Conservation (phyloP, 2,329 filamentous ascomycete genomes). For the Penicillium janthinellum region DNA sequence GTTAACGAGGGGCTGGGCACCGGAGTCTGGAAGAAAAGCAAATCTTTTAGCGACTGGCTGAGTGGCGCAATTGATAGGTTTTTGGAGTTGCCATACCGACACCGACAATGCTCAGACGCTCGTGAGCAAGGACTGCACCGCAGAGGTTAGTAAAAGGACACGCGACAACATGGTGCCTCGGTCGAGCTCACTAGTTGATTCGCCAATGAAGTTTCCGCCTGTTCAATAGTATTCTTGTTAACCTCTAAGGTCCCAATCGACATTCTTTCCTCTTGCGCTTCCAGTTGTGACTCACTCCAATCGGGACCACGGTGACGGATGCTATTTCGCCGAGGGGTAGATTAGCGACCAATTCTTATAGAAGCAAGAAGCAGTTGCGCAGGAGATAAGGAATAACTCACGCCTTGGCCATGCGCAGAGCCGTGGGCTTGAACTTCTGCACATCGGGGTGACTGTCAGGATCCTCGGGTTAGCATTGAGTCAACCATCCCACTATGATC, state of each 20-base stretch:
- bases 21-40: conserved; percentile 66
- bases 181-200: conserved; percentile 77
- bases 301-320: conserved; percentile 96
- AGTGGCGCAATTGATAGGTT: conserved; percentile 8
- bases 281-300: conserved; percentile 75
- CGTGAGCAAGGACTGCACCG: conserved; percentile 82
- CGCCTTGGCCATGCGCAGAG: conserved; percentile 91
- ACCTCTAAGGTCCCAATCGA: conserved; percentile 10
- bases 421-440: conserved; percentile 92
- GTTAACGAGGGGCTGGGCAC: conserved; percentile 93
- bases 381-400: conserved; percentile 53
- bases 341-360: conserved; percentile 34
- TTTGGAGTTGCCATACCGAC: conserved; percentile 64
- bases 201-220: conserved; percentile 87
- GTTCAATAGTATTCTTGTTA: conserved; percentile 28
- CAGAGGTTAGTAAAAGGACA: conserved; percentile 26
- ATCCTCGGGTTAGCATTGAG: conserved; percentile 23
- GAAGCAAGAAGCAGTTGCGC: background rate
- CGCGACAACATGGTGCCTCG: background rate
- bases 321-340: conserved; percentile 50
- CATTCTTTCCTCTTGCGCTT: conserved; percentile 12
- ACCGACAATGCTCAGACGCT: conserved; percentile 95
- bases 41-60: conserved; percentile 19
- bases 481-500: conserved; percentile 6
- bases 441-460: conserved; percentile 77